Evolutionary conservation across 2,329 filamentous ascomycete genomes (phyloP).

Genomic region (Claviceps capensis): DNA sequence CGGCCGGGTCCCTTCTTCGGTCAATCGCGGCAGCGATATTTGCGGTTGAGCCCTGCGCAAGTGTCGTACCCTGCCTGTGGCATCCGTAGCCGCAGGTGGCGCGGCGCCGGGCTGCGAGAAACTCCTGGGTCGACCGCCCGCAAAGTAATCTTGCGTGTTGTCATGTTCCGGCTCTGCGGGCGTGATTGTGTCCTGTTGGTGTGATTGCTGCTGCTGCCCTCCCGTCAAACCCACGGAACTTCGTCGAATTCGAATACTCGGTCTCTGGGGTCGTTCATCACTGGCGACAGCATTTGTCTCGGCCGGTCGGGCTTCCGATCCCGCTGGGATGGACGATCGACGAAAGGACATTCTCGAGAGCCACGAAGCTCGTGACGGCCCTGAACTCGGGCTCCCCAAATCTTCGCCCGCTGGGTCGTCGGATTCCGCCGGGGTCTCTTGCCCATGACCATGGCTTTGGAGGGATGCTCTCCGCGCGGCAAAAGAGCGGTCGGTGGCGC

Average conservation of each 20-base stretch:
- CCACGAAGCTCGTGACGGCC: constrained; percentile 3
- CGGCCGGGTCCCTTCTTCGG: constrained; percentile 24
- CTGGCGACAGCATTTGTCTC: neutral
- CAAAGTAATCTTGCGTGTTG: neutral
- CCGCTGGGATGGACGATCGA: constrained; percentile 1
- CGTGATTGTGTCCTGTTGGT: neutral
- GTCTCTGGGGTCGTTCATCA: constrained; percentile 7
- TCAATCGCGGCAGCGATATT: constrained; percentile 23
- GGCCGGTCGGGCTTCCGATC: neutral
- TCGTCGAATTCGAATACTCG: constrained; percentile 13
- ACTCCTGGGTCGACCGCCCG: constrained; percentile 18
- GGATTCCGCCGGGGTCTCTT: neutral
- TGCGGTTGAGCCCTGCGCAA: constrained; percentile 20
- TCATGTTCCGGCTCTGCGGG: neutral
- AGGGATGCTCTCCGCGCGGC: neutral
- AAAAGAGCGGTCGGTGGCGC: neutral
- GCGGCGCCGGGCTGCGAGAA: constrained; percentile 21
- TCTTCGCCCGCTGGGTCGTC: constrained; percentile 2
- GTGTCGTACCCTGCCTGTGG: constrained; percentile 13
- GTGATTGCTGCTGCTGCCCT: neutral
- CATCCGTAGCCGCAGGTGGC: constrained; percentile 10
- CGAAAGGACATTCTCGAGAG: constrained; percentile 3
- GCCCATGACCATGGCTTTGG: neutral
- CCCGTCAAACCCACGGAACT: constrained; percentile 5
- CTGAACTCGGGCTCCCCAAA: neutral